phyloP scores from a whole-genome alignment of 1,284 basidiomycete genomes.

The Trametes sp. region DNA sequence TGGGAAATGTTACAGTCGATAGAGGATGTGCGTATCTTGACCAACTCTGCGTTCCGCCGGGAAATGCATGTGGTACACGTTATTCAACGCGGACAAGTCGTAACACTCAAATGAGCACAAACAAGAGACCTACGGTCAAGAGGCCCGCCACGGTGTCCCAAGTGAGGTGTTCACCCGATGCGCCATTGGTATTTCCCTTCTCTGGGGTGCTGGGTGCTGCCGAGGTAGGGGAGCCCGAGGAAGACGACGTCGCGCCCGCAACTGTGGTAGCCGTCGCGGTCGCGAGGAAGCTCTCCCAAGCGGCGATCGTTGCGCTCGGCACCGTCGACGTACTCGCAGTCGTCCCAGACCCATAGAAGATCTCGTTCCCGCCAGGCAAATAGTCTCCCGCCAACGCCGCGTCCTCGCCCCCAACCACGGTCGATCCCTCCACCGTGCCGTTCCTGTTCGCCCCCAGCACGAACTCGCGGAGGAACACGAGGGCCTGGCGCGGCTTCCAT shows the following conservation, averaged over 20 bases:
- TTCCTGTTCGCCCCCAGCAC: constrained; percentile 37
- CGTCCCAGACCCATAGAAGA: constrained; percentile 30
- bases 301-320: constrained; percentile 52
- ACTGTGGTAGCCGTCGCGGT: constrained; percentile 18
- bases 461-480: constrained; percentile 42
- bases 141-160: no score
- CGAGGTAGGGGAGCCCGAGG: background rate
- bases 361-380: constrained; percentile 46
- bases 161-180: no score
- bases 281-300: constrained; percentile 53
- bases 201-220: no score
- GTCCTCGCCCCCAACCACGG: constrained; percentile 58
- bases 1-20: no score
- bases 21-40: no score
- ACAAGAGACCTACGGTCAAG: no score
- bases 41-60: no score
- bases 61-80: no score
- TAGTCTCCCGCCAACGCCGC: constrained; percentile 50
- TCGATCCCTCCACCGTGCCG: constrained; percentile 31
- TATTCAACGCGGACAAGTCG: no score
- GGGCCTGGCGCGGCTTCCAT: constrained; percentile 37
- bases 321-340: constrained; percentile 28
- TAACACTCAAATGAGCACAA: no score
- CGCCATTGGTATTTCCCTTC: no score
- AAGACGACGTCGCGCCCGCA: background rate